phyloP scores from a whole-genome alignment of 495 filamentous ascomycete species.

The Xylaria palmicola region DNA sequence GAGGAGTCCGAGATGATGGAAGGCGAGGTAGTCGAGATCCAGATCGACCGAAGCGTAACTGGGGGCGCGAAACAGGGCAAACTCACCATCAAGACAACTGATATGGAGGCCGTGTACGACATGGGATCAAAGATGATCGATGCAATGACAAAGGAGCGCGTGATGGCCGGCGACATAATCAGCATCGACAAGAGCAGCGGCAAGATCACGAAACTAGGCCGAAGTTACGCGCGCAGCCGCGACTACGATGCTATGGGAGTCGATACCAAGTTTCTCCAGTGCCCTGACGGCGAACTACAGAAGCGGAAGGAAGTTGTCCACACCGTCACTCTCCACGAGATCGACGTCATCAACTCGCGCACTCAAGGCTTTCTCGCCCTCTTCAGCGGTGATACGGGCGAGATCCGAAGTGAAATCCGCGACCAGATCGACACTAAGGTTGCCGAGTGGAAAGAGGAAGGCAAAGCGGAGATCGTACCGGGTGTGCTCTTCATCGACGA shows the following conservation, averaged over 20 bases:
- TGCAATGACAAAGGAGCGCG: conserved; percentile 96
- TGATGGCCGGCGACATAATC: conserved; percentile 97
- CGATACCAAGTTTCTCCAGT: conserved; percentile 97
- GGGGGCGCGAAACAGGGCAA: conserved; percentile 97
- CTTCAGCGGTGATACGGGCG: conserved; percentile 96
- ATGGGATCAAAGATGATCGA: conserved; percentile 99
- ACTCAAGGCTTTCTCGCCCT: conserved; percentile 95
- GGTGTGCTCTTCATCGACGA: conserved; percentile 98
- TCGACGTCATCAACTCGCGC: conserved; percentile 97
- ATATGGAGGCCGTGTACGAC: conserved; percentile 99
- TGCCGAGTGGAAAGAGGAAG: conserved; percentile 97
- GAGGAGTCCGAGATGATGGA: conserved; percentile 99
- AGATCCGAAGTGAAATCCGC: conserved; percentile 94
- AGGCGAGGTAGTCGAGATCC: conserved; percentile 98
- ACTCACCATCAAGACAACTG: conserved; percentile 98
- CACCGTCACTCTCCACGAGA: conserved; percentile 95
- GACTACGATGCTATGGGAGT: conserved; percentile 99
- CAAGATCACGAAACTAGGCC: conserved; percentile 94
- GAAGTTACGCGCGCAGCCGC: conserved; percentile 87
- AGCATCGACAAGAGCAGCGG: conserved; percentile 97
- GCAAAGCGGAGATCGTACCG: conserved; percentile 96
- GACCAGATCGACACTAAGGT: conserved; percentile 99
- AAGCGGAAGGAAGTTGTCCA: conserved; percentile 96
- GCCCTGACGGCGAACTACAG: conserved; percentile 97
- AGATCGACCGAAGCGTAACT: conserved; percentile 95